phyloP scores from a whole-genome alignment of 768 basidiomycete species.

The Leccinum sublutescens region DNA sequence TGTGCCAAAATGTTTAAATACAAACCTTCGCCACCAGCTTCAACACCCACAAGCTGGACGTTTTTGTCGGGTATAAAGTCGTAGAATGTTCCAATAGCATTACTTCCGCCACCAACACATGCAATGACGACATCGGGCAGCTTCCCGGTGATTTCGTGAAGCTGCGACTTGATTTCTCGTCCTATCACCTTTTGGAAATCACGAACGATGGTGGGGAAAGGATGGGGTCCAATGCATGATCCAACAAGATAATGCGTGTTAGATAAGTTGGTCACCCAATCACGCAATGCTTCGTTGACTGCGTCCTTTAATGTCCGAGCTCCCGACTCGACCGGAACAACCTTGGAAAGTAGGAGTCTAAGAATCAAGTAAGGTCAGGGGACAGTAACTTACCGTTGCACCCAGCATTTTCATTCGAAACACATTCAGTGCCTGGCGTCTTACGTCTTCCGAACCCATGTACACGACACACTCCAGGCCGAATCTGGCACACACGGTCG shows the following conservation, averaged over 20 bases:
- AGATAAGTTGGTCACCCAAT: constrained; percentile 96
- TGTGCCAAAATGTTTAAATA: not conserved
- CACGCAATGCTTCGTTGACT: constrained; percentile 96
- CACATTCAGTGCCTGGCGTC: constrained; percentile 94
- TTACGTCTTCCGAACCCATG: constrained; percentile 98
- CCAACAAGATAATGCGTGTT: constrained; percentile 97
- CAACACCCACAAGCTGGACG: constrained; percentile 89
- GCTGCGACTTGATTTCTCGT: constrained; percentile 88
- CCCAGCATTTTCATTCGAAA: constrained; percentile 99
- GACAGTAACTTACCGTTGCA: constrained; percentile 56
- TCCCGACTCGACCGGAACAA: constrained; percentile 90
- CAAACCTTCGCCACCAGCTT: constrained; percentile 94
- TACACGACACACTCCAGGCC: constrained; percentile 94
- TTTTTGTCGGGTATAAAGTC: constrained; percentile 89
- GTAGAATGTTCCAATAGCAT: constrained; percentile 97
- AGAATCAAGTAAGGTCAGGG: not conserved
- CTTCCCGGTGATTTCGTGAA: constrained; percentile 70
- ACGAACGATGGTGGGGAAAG: constrained; percentile 98
- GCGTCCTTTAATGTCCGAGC: constrained; percentile 97
- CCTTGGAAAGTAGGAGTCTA: constrained; percentile 44
- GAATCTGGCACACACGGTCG: constrained; percentile 96
- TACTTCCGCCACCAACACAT: constrained; percentile 96
- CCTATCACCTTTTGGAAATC: constrained; percentile 98
- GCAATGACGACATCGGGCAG: constrained; percentile 94
- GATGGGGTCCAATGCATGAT: constrained; percentile 96